Evolutionary conservation across 202 grass and related monocot species (phyloP), one percentile per base, ranked within the genome.

Genomic region (Setaria viridis): DNA sequence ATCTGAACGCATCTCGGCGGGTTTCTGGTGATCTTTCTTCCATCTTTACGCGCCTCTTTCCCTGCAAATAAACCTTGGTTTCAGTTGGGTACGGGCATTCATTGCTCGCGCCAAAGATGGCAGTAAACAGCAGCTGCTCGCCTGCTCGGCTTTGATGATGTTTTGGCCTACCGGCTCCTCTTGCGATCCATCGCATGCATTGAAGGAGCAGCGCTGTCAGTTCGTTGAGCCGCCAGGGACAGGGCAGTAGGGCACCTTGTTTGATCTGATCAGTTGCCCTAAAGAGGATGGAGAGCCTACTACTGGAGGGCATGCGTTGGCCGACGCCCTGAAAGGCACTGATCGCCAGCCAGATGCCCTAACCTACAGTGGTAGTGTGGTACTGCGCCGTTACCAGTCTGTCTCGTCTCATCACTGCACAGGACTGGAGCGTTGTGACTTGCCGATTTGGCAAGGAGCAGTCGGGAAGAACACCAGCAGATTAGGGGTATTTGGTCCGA

Each of bases 51-150:
- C 55, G 19, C 55, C 55, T 21, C 20, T 21, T 2, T 10, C 56
- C 56, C 8, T 25, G 25, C 25, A 25, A 25, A 25, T 25, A 25
- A 25, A 25, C 25, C 25, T 25, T 25, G 25, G 25, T 25, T 25
- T 25, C 25, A 25, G 20, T n/a, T 59, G n/a, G 57, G 58, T 30
- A 11, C 21, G 54, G 7, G 14, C 69, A 87, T 87, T 75, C 16
- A 75, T 57, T 68, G 60, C 78, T 87, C 78, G 50, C 32, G 85
- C 41, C 35, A 81, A 59, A 39, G 17, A 66, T 37, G 50, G 16
- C 45, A 81, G 19, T 81, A n/a, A n/a, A 58, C 14, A 54, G 12
- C 13, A 17, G 13, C 55, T 1, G n/a, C 43, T 41, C 53, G 16
- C 5, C 45, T 54, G 30, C 39, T 11, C 11, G 6, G 1, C 2